A percentile compares a stretch with the other conserved stretches of the same genome.
Conservation (phyloP, 1,284 basidiomycete species). For the Schizophyllum amplum region DNA sequence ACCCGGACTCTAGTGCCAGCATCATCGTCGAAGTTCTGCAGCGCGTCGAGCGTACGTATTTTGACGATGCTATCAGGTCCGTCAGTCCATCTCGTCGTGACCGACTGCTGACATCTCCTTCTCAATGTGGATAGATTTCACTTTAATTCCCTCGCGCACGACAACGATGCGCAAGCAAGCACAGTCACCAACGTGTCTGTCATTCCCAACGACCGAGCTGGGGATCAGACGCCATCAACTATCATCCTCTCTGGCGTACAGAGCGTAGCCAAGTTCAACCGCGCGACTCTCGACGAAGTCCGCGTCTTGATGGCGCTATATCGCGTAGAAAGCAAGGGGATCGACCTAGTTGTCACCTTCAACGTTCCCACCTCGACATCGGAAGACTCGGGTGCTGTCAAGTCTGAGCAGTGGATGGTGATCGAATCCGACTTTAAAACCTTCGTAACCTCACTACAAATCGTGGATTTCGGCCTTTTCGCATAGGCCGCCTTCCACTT, state of each 20-base stretch:
- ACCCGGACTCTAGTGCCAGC: conserved; percentile 61
- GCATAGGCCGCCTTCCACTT: conserved; percentile 27
- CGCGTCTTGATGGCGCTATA: conserved; percentile 74
- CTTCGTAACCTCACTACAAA: conserved; percentile 53
- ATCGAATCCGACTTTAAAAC: conserved; percentile 47
- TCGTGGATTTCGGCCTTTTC: conserved; percentile 73
- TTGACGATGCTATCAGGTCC: conserved; percentile 63
- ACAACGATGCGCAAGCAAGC: conserved; percentile 68
- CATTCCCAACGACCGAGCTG: conserved; percentile 31
- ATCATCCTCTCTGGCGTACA: conserved; percentile 66
- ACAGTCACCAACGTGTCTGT: conserved; percentile 36
- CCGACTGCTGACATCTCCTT: conserved; percentile 12
- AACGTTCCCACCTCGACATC: conserved; percentile 58
- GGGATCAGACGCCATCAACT: conserved; percentile 47
- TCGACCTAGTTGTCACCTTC: conserved; percentile 77
- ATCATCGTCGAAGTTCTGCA: conserved; percentile 85
- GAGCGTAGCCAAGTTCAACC: conserved; percentile 71
- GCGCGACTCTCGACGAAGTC: conserved; percentile 52
- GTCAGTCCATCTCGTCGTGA: conserved; percentile 7
- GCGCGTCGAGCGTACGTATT: conserved; percentile 53
- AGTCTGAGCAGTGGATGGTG: conserved; percentile 24
- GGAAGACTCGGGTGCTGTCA: conserved; percentile 33
- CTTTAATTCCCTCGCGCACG: conserved; percentile 87
- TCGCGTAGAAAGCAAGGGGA: conserved; percentile 58
- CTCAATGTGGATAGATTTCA: conserved; percentile 69